Conservation (phyloP, 169 alveolate species). For the Plasmodium falciparum region DNA sequence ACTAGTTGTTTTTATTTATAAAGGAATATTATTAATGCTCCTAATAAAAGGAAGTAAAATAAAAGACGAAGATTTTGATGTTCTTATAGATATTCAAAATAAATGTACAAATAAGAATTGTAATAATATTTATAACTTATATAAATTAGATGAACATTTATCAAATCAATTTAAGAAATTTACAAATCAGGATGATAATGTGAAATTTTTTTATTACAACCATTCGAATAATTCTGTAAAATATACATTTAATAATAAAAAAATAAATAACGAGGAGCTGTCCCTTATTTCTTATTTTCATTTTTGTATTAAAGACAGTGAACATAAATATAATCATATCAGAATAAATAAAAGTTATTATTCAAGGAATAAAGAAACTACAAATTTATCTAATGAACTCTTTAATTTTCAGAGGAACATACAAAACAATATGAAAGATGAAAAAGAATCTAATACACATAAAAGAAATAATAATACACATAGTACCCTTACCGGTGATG, state of each 20-base stretch:
- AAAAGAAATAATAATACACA: neutral
- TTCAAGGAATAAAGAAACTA: constrained; percentile 17
- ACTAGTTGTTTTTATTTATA: constrained; percentile 46
- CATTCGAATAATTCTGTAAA: constrained; percentile 33
- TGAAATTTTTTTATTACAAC: constrained; percentile 34
- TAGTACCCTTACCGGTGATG: neutral
- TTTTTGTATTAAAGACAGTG: constrained; percentile 14
- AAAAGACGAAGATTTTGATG: constrained; percentile 69
- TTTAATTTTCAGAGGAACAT: constrained; percentile 19
- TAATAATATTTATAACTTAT: constrained; percentile 19
- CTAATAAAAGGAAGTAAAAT: constrained; percentile 52
- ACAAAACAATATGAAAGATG: neutral
- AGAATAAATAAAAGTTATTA: constrained; percentile 19
- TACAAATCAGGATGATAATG: constrained; percentile 34
- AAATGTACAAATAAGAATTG: constrained; percentile 59
- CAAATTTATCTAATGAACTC: constrained; percentile 22
- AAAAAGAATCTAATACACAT: neutral
- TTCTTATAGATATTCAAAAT: constrained; percentile 49
- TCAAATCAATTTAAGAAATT: constrained; percentile 36
- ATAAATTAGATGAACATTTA: constrained; percentile 23
- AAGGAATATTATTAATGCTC: constrained; percentile 37
- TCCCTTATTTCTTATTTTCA: constrained; percentile 36
- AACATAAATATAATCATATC: constrained; percentile 23
- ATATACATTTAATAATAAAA: constrained; percentile 50
- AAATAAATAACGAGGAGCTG: constrained; percentile 43